Evolutionary conservation across 345 rosid species (phyloP).

Genomic region (Citrus hindsii): DNA sequence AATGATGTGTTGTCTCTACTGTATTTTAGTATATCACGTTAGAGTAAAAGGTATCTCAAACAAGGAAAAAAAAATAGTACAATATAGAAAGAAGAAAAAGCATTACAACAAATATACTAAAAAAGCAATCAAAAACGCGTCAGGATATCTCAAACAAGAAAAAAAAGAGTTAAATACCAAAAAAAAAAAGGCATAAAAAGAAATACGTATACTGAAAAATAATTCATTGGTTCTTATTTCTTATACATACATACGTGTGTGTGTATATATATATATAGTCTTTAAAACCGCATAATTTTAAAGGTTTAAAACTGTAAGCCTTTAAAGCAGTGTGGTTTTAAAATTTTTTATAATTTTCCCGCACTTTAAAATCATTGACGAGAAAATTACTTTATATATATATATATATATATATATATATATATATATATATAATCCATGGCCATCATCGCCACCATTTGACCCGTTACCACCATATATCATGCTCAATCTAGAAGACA

Average conservation of each 20-base stretch:
- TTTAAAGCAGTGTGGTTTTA: rapidly evolving
- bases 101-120: neutral
- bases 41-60: too few species aligned
- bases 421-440: neutral
- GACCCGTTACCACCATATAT: neutral
- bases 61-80: too few species aligned
- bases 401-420: too few species aligned
- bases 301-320: rapidly evolving
- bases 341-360: rapidly evolving
- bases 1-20: too few species aligned
- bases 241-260: too few species aligned
- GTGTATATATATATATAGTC: rapidly evolving
- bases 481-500: neutral
- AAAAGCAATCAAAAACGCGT: neutral
- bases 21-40: too few species aligned
- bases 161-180: too few species aligned
- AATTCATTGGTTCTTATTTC: neutral
- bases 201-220: neutral
- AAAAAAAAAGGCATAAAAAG: neutral
- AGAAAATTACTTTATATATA: too few species aligned
- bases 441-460: neutral
- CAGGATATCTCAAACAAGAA: neutral
- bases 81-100: too few species aligned
- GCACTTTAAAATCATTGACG: too few species aligned
- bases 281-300: too few species aligned